These are phyloP conservation scores for Fusarium guadeloupense DNA, from an alignment of 2,329 filamentous ascomycete species.

Conservation along the genomic window DNA sequence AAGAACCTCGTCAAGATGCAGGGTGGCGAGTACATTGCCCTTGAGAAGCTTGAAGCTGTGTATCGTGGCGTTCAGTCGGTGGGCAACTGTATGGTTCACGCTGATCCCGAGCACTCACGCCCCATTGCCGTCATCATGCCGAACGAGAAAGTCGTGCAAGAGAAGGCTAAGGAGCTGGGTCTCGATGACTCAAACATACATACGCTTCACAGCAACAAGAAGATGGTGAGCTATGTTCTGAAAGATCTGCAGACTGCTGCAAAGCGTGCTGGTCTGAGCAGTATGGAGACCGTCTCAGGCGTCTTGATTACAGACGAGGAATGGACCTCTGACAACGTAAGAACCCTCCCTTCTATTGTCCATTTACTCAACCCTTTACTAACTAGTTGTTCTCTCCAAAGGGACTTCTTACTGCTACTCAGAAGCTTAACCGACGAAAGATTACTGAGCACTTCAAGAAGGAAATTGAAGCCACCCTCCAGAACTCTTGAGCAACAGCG, in stretches of 20 bases:
- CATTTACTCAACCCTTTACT: constrained; percentile 11
- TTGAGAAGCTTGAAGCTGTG: constrained; percentile 93
- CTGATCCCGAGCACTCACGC: constrained; percentile 76
- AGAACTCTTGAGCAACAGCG: constrained; percentile 39
- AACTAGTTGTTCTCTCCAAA: constrained; percentile 43
- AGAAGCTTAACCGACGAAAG: constrained; percentile 66
- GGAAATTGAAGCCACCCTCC: constrained; percentile 58
- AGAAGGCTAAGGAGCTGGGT: constrained; percentile 67
- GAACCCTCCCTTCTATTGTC: constrained; percentile 51
- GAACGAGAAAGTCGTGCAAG: constrained; percentile 69
- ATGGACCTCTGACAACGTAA: constrained; percentile 86
- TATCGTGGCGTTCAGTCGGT: constrained; percentile 85
- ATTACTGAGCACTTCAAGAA: constrained; percentile 61
- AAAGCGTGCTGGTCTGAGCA: constrained; percentile 70
- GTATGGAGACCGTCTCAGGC: constrained; percentile 79
- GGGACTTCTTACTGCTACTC: constrained; percentile 69
- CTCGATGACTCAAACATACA: constrained; percentile 75
- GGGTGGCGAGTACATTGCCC: constrained; percentile 94
- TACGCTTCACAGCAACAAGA: constrained; percentile 71
- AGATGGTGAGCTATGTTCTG: constrained; percentile 67
- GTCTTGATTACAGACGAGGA: constrained; percentile 85
- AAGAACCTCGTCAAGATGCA: constrained; percentile 98
- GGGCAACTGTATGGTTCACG: constrained; percentile 87
- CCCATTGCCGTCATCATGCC: constrained; percentile 83
- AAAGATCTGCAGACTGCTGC: constrained; percentile 75